Evolutionary conservation across 2,329 filamentous ascomycete genomes (phyloP), one percentile per base, ranked within the genome.

Genomic region (Fusarium udum): DNA sequence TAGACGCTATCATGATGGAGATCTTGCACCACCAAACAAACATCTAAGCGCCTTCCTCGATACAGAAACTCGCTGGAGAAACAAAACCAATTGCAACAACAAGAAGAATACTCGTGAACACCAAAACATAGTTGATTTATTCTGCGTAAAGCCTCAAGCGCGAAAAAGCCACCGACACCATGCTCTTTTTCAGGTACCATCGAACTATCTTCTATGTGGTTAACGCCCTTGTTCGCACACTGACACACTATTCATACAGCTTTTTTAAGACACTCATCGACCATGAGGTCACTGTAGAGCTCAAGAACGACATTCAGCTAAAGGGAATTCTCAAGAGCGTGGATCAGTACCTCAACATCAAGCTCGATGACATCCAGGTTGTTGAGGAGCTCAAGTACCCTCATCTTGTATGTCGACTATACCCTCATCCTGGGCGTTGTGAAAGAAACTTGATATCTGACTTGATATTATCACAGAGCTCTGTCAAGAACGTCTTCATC

Each of bases 251-350:
- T 37, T 26, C 32, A 24, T 32, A 26, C 80, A 96, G 93, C 86
- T 98, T 98, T 87, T 98, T 98, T 91, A 98, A 98, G 84, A 98
- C 95, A 61, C 93, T 98, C 79, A 97, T 98, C 82, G 96, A 98
- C 87, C 93, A 96, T 77, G 92, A 97, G 87, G 95, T 99, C 80
- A 98, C 95, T 52, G 95, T 99, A 81, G 96, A 99, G 87, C 93
- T 99, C 83, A 99, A 99, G 86, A 99, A 99, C 83, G 96, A 99
- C 85, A 97, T 99, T 78, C 95, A 95, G 81, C 97, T 99, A 82
- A 93, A 94, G 78, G 96, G 96, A 75, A 97, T 92, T 40, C 88
- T 99, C 76, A 99, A 98, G 87, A 97, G 93, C 80, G 95, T 99
- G 76, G 96, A 99, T 82, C 96, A 98, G 86, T 99, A 97, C 85